A percentile compares a stretch with the other conserved stretches of the same genome.
Evolutionary conservation across 352 stramenopile species (phyloP).

Genomic region (Globisporangium uncinulatum): DNA sequence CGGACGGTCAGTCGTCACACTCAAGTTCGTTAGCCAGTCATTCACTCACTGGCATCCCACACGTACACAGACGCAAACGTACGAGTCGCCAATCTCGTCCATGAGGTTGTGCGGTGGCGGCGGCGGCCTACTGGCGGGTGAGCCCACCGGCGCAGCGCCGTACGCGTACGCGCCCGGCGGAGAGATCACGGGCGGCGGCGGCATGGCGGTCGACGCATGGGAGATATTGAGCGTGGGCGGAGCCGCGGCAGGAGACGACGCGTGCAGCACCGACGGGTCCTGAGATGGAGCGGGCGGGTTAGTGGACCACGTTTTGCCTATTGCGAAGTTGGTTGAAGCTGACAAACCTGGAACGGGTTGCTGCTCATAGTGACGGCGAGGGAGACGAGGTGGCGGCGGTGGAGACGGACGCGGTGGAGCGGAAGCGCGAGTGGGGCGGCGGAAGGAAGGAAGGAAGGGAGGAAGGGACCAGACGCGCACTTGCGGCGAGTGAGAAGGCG

Average conservation of each 20-base stretch:
- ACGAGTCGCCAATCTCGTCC: slow-evolving; percentile 73
- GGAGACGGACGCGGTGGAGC: not conserved
- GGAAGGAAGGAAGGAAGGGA: not conserved
- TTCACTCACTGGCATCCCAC: not conserved
- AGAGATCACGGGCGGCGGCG: slow-evolving; percentile 29
- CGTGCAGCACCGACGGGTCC: slow-evolving; percentile 36
- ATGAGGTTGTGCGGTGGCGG: slow-evolving; percentile 46
- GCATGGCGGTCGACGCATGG: slow-evolving; percentile 23
- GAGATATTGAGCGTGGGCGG: slow-evolving; percentile 18
- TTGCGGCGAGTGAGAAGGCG: no score
- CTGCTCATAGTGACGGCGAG: slow-evolving; percentile 13
- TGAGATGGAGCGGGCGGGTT: not conserved
- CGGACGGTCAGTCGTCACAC: no score
- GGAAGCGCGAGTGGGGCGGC: not conserved
- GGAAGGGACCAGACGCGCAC: not conserved
- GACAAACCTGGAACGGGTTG: slow-evolving; percentile 22
- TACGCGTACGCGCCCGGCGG: slow-evolving; percentile 24
- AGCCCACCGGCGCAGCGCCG: slow-evolving; percentile 14
- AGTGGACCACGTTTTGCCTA: not conserved
- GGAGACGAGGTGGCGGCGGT: not conserved
- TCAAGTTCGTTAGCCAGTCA: not conserved
- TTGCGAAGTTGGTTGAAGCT: not conserved
- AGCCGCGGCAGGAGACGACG: slow-evolving; percentile 17
- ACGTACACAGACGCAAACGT: slow-evolving; percentile 5
- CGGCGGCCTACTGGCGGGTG: not conserved